Conservation (phyloP, 805 yeast species). For the Metschnikowia aberdeeniae region DNA sequence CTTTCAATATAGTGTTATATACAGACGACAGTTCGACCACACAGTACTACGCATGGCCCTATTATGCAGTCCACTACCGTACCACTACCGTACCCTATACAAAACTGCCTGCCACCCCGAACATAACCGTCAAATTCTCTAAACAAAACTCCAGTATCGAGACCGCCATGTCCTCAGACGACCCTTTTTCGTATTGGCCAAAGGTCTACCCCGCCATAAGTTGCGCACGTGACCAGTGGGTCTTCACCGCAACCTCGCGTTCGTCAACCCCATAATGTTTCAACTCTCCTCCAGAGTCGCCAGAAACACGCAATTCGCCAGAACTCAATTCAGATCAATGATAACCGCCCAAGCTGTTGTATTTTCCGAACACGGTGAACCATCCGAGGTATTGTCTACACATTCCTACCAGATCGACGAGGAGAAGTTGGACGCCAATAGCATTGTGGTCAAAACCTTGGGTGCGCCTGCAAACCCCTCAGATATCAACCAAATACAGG, state of each 20-base stretch:
- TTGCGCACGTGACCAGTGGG: slow-evolving; percentile 1
- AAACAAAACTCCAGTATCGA: no score
- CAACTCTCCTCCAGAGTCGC: slow-evolving; percentile 6
- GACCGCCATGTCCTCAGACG: no score
- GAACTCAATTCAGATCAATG: slow-evolving; percentile 22
- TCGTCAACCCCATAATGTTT: slow-evolving; percentile 10
- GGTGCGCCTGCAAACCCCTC: slow-evolving; percentile 43
- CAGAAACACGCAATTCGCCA: slow-evolving; percentile 4
- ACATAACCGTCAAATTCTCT: no score
- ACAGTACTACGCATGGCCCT: no score
- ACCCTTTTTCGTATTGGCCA: no score
- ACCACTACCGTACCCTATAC: no score
- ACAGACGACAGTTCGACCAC: no score
- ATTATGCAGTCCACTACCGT: no score
- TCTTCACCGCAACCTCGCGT: slow-evolving; percentile 1
- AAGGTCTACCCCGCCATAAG: no score
- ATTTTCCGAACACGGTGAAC: slow-evolving; percentile 66
- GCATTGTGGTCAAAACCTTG: slow-evolving; percentile 29
- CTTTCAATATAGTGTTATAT: no score
- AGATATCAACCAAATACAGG: slow-evolving; percentile 45
- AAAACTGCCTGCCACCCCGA: no score
- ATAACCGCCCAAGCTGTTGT: slow-evolving; percentile 62
- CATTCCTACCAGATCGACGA: slow-evolving; percentile 51
- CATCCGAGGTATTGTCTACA: slow-evolving; percentile 49
- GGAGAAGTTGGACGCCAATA: slow-evolving; percentile 34